Percentiles rank a stretch among this genome's conserved stretches.
These are phyloP conservation scores for Scenedesmus sp. DNA, from an alignment of 163 green algal genomes.

Conservation along the genomic window DNA sequence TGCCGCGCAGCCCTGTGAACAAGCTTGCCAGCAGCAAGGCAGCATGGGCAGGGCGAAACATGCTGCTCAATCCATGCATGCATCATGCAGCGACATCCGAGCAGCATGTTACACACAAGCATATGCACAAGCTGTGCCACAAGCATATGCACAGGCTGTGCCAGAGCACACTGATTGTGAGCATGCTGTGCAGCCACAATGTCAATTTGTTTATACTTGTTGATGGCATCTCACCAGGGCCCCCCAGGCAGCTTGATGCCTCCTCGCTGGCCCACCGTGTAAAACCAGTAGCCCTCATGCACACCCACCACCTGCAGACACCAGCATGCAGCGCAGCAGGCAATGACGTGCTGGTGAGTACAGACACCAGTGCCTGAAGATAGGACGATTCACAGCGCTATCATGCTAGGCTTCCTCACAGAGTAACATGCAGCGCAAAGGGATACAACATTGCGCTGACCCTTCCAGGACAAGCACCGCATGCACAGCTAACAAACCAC, in stretches of 20 bases:
- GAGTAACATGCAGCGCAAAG: neutral
- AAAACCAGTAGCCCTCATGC: conserved; percentile 96
- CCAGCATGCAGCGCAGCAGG: neutral
- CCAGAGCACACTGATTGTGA: too few species aligned
- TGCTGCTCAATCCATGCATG: neutral
- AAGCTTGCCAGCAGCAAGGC: neutral
- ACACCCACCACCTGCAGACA: conserved; percentile 65
- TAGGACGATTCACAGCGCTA: too few species aligned
- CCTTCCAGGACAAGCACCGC: neutral
- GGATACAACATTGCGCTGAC: neutral
- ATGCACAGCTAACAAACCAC: neutral
- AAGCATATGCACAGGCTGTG: too few species aligned
- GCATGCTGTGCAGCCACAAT: neutral
- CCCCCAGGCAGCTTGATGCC: conserved; percentile 91
- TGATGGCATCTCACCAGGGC: conserved; percentile 82
- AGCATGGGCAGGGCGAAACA: neutral
- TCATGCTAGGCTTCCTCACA: too few species aligned
- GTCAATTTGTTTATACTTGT: neutral
- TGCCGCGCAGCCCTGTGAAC: neutral
- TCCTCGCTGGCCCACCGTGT: conserved; percentile 96
- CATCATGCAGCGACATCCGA: neutral
- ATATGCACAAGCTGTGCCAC: too few species aligned
- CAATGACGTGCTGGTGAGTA: too few species aligned
- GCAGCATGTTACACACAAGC: neutral
- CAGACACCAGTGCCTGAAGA: too few species aligned